These are phyloP conservation scores for Daldinia concentrica DNA, from an alignment of 495 filamentous ascomycete genomes.

Conservation along the genomic window DNA sequence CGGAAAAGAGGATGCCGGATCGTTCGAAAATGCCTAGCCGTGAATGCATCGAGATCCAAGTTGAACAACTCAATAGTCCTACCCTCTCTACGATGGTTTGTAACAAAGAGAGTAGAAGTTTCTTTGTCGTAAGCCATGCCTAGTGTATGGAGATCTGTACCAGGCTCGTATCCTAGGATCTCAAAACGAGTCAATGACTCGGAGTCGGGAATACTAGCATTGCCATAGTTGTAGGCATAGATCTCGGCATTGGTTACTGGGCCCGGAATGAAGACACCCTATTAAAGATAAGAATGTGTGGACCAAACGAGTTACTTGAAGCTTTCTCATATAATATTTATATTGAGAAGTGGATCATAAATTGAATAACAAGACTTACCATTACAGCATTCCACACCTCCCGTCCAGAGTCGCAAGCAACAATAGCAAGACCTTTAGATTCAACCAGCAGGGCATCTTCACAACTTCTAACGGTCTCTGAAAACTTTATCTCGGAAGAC, in stretches of 20 bases:
- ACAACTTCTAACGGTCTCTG: slow-evolving; percentile 55
- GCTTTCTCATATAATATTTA: background rate
- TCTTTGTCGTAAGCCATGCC: slow-evolving; percentile 54
- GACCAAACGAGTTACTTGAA: background rate
- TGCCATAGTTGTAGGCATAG: slow-evolving; percentile 51
- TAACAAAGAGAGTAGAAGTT: slow-evolving; percentile 49
- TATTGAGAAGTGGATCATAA: background rate
- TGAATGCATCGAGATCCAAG: slow-evolving; percentile 51
- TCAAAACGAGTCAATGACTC: slow-evolving; percentile 45
- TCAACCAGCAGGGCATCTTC: slow-evolving; percentile 57
- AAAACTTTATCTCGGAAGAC: slow-evolving; percentile 47
- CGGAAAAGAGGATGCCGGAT: slow-evolving; percentile 59
- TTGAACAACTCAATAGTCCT: slow-evolving; percentile 65
- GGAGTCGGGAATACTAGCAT: slow-evolving; percentile 29
- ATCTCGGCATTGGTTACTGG: slow-evolving; percentile 47
- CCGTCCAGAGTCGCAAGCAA: slow-evolving; percentile 55
- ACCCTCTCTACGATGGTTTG: slow-evolving; percentile 39
- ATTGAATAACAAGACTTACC: slow-evolving; percentile 46
- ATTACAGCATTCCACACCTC: slow-evolving; percentile 62
- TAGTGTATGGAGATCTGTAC: slow-evolving; percentile 55
- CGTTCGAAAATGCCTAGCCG: slow-evolving; percentile 55
- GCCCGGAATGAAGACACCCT: slow-evolving; percentile 42
- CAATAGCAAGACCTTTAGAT: slow-evolving; percentile 49
- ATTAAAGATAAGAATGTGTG: slow-evolving; percentile 1
- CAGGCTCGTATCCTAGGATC: slow-evolving; percentile 45